Percentiles rank a stretch among this genome's conserved stretches.
Conservation (phyloP, 2,329 filamentous ascomycete genomes). For the Thermothelomyces thermophilus region DNA sequence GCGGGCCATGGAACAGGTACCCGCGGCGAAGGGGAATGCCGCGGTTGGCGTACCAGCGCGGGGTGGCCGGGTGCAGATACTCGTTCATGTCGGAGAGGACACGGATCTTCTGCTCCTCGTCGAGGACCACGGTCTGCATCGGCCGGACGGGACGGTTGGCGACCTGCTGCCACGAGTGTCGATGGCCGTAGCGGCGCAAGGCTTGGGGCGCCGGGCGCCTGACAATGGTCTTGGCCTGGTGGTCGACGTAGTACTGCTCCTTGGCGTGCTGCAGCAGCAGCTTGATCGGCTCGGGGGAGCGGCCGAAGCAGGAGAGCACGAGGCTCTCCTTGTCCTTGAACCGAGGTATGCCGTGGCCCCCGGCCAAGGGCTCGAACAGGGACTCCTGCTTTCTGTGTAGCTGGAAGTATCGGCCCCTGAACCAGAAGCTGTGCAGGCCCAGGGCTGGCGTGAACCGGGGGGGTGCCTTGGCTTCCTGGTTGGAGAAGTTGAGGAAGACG, state of each 20-base stretch:
- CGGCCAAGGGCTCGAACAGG: constrained; percentile 31
- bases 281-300: constrained; percentile 49
- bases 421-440: constrained; percentile 50
- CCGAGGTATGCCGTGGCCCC: constrained; percentile 29
- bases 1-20: constrained; percentile 71
- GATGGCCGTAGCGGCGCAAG: constrained; percentile 38
- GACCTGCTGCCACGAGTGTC: constrained; percentile 48
- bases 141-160: constrained; percentile 60
- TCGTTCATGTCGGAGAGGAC: constrained; percentile 70
- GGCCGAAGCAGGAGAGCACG: constrained; percentile 49
- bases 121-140: constrained; percentile 70
- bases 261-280: constrained; percentile 48
- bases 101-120: constrained; percentile 56
- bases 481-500: constrained; percentile 54
- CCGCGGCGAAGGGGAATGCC: constrained; percentile 72
- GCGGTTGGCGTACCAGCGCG: constrained; percentile 66
- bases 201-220: constrained; percentile 46
- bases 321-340: constrained; percentile 48
- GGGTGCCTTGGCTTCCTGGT: constrained; percentile 46
- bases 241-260: constrained; percentile 43
- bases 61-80: constrained; percentile 64
- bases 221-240: constrained; percentile 51
- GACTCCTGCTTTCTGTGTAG: constrained; percentile 42
- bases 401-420: constrained; percentile 43
- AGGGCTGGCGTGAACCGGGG: constrained; percentile 50